These are phyloP conservation scores for Starmerella vaccinii DNA, from an alignment of 805 yeast species.

Conservation along the genomic window DNA sequence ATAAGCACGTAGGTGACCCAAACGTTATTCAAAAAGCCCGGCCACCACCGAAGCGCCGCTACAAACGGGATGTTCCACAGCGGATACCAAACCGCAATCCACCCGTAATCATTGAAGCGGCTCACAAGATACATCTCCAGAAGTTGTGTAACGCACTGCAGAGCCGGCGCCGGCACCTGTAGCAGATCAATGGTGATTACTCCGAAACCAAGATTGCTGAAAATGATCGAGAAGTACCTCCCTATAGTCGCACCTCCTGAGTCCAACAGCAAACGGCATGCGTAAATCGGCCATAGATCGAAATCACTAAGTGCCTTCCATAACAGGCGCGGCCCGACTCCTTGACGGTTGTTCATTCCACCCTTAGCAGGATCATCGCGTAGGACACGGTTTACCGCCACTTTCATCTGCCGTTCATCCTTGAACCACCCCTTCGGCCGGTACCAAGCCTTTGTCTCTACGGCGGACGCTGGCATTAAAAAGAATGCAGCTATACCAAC, in stretches of 20 bases:
- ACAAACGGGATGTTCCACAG: conserved; percentile 12
- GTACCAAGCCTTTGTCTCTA: conserved; percentile 39
- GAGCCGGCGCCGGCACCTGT: background rate
- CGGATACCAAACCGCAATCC: background rate
- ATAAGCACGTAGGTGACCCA: conserved; percentile 28
- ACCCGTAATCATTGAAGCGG: conserved; percentile 4
- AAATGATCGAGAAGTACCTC: conserved; percentile 40
- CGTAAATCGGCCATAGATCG: conserved; percentile 46
- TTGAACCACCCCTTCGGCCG: conserved; percentile 41
- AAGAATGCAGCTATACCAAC: conserved; percentile 39
- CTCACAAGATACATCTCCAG: background rate
- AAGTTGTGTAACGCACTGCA: background rate
- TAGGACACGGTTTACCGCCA: conserved; percentile 46
- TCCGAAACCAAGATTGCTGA: conserved; percentile 40
- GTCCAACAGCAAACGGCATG: conserved; percentile 37
- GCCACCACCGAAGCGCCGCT: conserved; percentile 16
- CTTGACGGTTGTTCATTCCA: conserved; percentile 52
- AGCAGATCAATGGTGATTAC: conserved; percentile 42
- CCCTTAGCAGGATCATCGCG: conserved; percentile 55
- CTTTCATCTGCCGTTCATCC: conserved; percentile 43
- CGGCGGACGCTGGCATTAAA: conserved; percentile 44
- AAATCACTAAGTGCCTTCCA: conserved; percentile 37
- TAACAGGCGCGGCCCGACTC: conserved; percentile 36
- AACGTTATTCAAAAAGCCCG: conserved; percentile 12
- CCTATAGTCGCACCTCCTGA: conserved; percentile 27